phyloP scores from a whole-genome alignment of 2,329 filamentous ascomycete genomes.

The Aureobasidium sp. region DNA sequence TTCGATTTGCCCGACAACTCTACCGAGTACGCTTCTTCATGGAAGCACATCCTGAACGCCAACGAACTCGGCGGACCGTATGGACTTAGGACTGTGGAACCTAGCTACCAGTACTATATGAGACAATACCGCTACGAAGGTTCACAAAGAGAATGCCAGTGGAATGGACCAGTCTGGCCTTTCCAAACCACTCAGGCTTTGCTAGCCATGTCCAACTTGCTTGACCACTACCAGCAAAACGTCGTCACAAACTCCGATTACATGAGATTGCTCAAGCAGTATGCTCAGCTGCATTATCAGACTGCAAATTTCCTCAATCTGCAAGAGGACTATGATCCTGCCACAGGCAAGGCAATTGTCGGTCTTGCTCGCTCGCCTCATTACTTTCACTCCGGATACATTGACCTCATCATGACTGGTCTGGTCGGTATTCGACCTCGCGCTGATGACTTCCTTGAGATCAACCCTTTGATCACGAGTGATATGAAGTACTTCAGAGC shows the following conservation, averaged over 20 bases:
- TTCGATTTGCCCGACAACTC: constrained; percentile 38
- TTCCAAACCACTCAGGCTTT: constrained; percentile 39
- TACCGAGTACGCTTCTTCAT: constrained; percentile 32
- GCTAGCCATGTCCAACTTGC: constrained; percentile 36
- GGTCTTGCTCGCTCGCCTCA: constrained; percentile 38
- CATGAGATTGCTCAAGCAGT: constrained; percentile 32
- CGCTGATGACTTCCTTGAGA: constrained; percentile 33
- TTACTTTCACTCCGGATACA: constrained; percentile 42
- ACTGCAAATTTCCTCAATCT: constrained; percentile 31
- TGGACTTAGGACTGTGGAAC: constrained; percentile 39
- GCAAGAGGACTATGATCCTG: constrained; percentile 40
- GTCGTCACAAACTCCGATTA: constrained; percentile 31
- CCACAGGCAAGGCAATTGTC: constrained; percentile 37
- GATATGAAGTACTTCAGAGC: constrained; percentile 36
- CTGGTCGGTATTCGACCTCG: constrained; percentile 38
- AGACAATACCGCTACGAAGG: constrained; percentile 37
- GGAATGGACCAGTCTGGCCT: constrained; percentile 42
- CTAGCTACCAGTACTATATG: constrained; percentile 42
- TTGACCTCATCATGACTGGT: constrained; percentile 37
- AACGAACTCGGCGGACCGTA: constrained; percentile 30
- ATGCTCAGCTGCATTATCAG: constrained; percentile 38
- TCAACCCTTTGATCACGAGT: constrained; percentile 35
- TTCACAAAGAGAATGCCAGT: constrained; percentile 36
- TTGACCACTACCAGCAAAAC: constrained; percentile 35
- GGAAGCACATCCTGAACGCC: constrained; percentile 33